Conservation (phyloP, 768 basidiomycete species). For the Sarcomyxa edulis region DNA sequence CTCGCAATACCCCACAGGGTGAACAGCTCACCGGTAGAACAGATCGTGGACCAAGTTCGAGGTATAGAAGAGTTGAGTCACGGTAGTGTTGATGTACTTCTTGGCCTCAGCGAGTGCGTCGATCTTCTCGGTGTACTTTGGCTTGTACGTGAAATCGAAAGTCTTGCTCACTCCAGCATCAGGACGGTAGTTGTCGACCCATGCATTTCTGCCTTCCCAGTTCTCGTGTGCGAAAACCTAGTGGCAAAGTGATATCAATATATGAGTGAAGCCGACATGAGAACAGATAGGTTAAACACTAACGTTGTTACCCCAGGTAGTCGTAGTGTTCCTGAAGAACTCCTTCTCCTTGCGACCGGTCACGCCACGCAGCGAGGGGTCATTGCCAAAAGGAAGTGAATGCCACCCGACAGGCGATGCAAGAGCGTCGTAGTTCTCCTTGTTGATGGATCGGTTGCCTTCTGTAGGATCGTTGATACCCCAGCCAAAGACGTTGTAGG, state of each 20-base stretch:
- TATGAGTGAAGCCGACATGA: too few species aligned
- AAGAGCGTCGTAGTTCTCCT: conserved; percentile 67
- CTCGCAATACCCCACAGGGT: too few species aligned
- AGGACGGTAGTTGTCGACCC: conserved; percentile 76
- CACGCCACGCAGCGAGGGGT: conserved; percentile 44
- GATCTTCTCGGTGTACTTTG: conserved; percentile 44
- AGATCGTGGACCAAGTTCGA: conserved; percentile 77
- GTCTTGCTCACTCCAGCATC: conserved; percentile 45
- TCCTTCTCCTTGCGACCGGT: conserved; percentile 15
- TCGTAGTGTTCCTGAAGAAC: conserved; percentile 63
- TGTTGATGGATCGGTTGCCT: conserved; percentile 52
- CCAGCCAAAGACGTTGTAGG: conserved; percentile 74
- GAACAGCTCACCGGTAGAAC: conserved; percentile 55
- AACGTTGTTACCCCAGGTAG: conserved; percentile 86
- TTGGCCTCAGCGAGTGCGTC: conserved; percentile 70
- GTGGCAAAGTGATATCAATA: conserved; percentile 2
- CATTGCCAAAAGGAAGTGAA: conserved; percentile 62
- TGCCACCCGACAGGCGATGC: conserved; percentile 96
- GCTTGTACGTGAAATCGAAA: conserved; percentile 76
- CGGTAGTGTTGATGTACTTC: conserved; percentile 80
- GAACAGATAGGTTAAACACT: conserved; percentile 10
- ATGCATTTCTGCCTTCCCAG: conserved; percentile 69
- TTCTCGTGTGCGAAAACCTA: conserved; percentile 94
- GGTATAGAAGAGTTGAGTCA: conserved; percentile 89
- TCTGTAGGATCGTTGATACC: conserved; percentile 81